Evolutionary conservation across 2,329 filamentous ascomycete genomes (phyloP).

Genomic region (Fusarium napiforme): DNA sequence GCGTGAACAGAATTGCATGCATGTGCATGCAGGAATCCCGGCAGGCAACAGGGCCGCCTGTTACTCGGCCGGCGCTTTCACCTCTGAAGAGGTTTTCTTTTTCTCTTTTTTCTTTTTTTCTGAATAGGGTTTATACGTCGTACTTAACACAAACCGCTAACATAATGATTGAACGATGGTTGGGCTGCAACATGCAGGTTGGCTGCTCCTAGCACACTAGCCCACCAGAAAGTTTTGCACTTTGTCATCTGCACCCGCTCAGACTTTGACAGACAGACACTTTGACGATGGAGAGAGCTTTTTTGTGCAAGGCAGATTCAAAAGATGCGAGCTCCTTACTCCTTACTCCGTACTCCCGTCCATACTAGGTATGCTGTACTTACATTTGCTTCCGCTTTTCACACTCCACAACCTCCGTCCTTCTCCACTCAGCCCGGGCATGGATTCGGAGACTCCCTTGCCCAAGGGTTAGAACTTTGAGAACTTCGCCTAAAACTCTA

Average conservation of each 20-base stretch:
- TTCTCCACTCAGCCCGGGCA: slow-evolving; percentile 7
- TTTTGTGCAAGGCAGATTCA: not conserved
- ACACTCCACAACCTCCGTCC: slow-evolving; percentile 4
- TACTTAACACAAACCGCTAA: not conserved
- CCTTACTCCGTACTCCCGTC: not conserved
- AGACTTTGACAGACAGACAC: not conserved
- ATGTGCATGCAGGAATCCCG: not conserved
- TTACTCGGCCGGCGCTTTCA: not conserved
- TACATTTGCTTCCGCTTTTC: slow-evolving; percentile 7
- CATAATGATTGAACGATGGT: not conserved
- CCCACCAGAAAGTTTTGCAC: slow-evolving; percentile 25
- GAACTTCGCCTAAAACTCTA: slow-evolving; percentile 43
- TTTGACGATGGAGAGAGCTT: not conserved
- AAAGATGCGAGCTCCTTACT: slow-evolving; percentile 1
- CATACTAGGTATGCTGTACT: not conserved
- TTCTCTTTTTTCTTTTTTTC: not conserved
- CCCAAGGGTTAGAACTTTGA: not conserved
- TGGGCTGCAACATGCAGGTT: slow-evolving; percentile 17
- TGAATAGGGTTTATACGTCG: slow-evolving; percentile 25
- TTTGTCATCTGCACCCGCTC: not conserved
- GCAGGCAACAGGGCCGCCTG: not conserved
- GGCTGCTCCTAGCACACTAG: not conserved
- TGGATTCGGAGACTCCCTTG: not conserved
- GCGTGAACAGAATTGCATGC: not conserved
- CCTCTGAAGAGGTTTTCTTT: not conserved